Evolutionary conservation across 169 alveolate genomes (phyloP), one percentile per base, ranked within the genome.

Genomic region (Ichthyophthirius multifiliis): DNA sequence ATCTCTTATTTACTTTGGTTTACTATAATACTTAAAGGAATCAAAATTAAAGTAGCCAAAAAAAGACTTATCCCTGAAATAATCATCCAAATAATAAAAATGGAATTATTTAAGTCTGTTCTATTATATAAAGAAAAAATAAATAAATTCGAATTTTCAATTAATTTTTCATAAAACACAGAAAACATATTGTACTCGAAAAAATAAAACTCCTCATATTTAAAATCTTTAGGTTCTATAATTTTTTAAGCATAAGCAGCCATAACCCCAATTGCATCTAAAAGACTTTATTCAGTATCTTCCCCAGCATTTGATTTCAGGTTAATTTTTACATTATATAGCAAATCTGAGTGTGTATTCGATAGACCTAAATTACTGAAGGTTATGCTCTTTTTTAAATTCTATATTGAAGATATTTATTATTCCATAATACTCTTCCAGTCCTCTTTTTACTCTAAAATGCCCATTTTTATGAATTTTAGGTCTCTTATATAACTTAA

Each of bases 1-100:
- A 78, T 67, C 15, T 63, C 77, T 18, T 78, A 76, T 35, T 67
- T 18, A 7, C 48, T 78, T 78, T 67, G 39, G 44, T 65, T 78
- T 13, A 78, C 84, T 20, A 44, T 44, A 31, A 37, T 7, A 44
- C 32, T 32, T 37, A 35, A 44, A 43, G 65, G n/a, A 78, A 30
- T 13, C 41, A 23, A 7, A 31, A 43, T 31, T 71, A 74, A 18
- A 65, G 43, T 30, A 31, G 78, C 12, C 15, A 44, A 2, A 71
- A 74, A 43, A 65, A 74, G 6, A 75, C 84, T 41, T 43, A 78
- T 64, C 16, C 63, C 46, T 63, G 78, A 39, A 78, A 65, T 31
- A 65, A 43, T 30, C 67, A n/a, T 44, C 43, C 62, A 78, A 44
- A 78, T 13, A 30, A 43, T 43, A 63, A 65, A 63, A 39, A 55